Percentiles rank a stretch among this genome's conserved stretches.
These are phyloP conservation scores for Botryotinia globosa DNA, from an alignment of 2,329 filamentous ascomycete genomes.

Conservation along the genomic window DNA sequence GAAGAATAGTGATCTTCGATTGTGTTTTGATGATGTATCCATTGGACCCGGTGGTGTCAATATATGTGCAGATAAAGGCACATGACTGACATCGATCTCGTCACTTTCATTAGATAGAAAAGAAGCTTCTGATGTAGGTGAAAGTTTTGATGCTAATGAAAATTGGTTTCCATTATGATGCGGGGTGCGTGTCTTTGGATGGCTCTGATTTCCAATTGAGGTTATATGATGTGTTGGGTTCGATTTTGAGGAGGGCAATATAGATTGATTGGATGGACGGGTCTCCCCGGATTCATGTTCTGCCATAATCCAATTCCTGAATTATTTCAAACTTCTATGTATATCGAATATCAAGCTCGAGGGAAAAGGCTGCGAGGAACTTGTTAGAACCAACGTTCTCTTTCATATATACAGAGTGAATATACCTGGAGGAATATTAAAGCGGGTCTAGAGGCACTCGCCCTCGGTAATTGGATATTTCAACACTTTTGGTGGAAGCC, in stretches of 20 bases:
- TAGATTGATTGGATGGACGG: neutral
- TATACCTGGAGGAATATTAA: neutral
- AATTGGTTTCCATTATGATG: neutral
- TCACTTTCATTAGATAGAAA: conserved; percentile 21
- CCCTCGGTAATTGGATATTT: neutral
- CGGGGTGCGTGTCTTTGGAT: neutral
- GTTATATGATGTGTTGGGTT: neutral
- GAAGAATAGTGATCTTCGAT: conserved; percentile 21
- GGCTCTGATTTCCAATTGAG: neutral
- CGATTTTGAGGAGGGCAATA: neutral
- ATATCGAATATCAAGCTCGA: neutral
- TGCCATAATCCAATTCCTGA: conserved; percentile 1
- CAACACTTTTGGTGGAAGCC: neutral
- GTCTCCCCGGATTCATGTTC: neutral
- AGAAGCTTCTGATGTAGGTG: neutral
- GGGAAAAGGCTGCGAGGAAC: neutral
- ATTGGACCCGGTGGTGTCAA: conserved; percentile 2
- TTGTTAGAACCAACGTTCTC: conserved; percentile 2
- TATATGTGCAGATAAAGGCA: conserved; percentile 24
- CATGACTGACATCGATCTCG: conserved; percentile 33
- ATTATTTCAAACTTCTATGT: neutral
- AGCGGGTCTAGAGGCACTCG: neutral
- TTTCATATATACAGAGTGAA: neutral
- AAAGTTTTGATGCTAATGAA: neutral
- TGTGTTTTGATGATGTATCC: conserved; percentile 13